Evolutionary conservation across 441 rosid species (phyloP), one percentile per base, ranked within the genome.

Genomic region (Raphanus hybrid): DNA sequence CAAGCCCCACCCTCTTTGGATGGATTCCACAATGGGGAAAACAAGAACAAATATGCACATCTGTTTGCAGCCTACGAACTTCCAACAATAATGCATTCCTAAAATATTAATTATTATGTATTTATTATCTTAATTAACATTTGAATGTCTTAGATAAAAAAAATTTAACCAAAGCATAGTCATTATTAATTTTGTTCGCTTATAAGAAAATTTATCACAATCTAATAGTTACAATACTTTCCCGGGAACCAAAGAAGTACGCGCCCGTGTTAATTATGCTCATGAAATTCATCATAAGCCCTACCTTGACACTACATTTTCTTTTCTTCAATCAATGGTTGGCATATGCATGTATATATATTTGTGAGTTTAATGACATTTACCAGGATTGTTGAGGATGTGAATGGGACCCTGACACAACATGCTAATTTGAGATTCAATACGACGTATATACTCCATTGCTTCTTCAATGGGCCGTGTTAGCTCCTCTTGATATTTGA

Each of bases 401-500:
- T 90, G 92, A 54, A 86, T 73, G 71, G 98, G 89, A 41, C 84
- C 89, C 79, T 83, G 88, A 85, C 90, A 84, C 69, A 93, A 80
- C 90, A 89, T 85, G 82, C 83, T 93, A 58, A 96, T 87, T 82
- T 96, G 98, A 69, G 96, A 82, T 87, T 96, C 98, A 84, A 96
- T 91, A 81, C 94, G 84, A 69, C 96, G 92, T 90, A 96, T 92
- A 93, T 92, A 96, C 78, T 90, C 98, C 95, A 91, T 92, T 72
- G 98, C 97, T 86, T 96, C 98, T 82, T 93, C 96, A 74, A 96
- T 84, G 11, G 98, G 99, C 81, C 92, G 82, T 18, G 93, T 85
- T 60, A 96, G 85, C 84, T 96, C 99, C 75, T 92, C 99, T 8
- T 91, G 86, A 80, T 96, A 93, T 78, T 93, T 96, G 76, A 96